A percentile compares a stretch with the other conserved stretches of the same genome.
phyloP scores from a whole-genome alignment of 371 early-diverging fungal genomes.

The Batkoa obscura region DNA sequence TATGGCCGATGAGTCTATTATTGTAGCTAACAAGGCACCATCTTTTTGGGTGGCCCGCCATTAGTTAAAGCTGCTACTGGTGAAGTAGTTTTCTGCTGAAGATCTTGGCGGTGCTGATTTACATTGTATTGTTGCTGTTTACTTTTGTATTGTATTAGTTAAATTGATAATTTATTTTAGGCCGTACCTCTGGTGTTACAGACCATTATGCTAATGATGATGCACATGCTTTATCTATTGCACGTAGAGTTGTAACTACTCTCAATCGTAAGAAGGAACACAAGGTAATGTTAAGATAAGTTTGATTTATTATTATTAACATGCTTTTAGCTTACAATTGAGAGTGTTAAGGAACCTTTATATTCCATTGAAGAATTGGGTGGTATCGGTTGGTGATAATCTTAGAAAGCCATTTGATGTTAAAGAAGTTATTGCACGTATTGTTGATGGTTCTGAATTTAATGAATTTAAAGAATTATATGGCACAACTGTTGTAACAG shows the following conservation, averaged over 20 bases:
- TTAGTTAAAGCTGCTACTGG: constrained; percentile 95
- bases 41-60: constrained; percentile 94
- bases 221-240: constrained; percentile 76
- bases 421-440: constrained; percentile 83
- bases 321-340: constrained; percentile 17
- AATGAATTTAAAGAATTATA: constrained; percentile 92
- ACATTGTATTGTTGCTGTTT: constrained; percentile 46
- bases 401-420: constrained; percentile 81
- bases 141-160: not conserved
- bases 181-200: constrained; percentile 78
- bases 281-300: constrained; percentile 14
- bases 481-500: constrained; percentile 83
- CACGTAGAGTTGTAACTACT: constrained; percentile 65
- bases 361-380: constrained; percentile 72
- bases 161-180: constrained; percentile 6
- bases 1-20: constrained; percentile 96
- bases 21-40: constrained; percentile 91
- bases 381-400: constrained; percentile 91
- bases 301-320: not conserved
- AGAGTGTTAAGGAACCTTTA: constrained; percentile 55
- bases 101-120: constrained; percentile 94
- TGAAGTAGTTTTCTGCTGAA: constrained; percentile 84
- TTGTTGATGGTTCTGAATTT: constrained; percentile 88
- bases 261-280: constrained; percentile 60
- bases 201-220: constrained; percentile 88